Evolutionary conservation across 768 basidiomycete species (phyloP).

Genomic region (Rhizopogon vinicolor): DNA sequence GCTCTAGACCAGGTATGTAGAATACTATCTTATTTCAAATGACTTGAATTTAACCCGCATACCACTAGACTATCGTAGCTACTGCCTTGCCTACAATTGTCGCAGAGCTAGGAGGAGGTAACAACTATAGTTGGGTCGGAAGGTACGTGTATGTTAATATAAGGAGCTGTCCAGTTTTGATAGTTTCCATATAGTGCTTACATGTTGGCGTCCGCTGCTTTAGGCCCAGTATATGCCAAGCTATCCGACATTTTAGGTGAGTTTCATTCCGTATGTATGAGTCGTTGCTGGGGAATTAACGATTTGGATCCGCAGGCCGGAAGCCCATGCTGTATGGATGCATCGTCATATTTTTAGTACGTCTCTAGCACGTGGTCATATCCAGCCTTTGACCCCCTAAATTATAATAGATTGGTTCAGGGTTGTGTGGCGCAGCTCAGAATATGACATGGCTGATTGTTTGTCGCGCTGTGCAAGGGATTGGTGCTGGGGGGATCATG

Average conservation of each 20-base stretch:
- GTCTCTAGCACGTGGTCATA: conserved; percentile 1
- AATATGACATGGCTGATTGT: conserved; percentile 38
- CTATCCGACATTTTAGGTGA: conserved; percentile 36
- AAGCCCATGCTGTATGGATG: conserved; percentile 33
- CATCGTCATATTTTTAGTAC: conserved; percentile 33
- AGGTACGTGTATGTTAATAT: conserved; percentile 21
- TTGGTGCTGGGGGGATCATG: conserved; percentile 36
- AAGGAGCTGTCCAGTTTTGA: too few species aligned
- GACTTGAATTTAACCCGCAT: background rate
- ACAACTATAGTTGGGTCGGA: conserved; percentile 47
- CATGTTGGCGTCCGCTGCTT: conserved; percentile 37
- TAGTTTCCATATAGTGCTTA: conserved; percentile 32
- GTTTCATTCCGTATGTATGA: background rate
- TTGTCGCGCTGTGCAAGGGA: conserved; percentile 37
- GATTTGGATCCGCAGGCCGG: conserved; percentile 20
- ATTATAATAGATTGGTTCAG: conserved; percentile 28
- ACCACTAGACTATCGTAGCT: conserved; percentile 36
- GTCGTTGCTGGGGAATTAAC: background rate
- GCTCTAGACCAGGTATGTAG: conserved; percentile 41
- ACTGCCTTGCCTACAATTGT: conserved; percentile 50
- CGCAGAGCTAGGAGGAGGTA: conserved; percentile 37
- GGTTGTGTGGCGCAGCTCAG: conserved; percentile 40
- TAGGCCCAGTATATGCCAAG: conserved; percentile 46
- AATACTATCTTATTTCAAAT: background rate
- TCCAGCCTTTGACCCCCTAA: background rate